Percentiles rank a stretch among this genome's conserved stretches.
Conservation (phyloP, 2,329 filamentous ascomycete genomes). For the Zymoseptoria tritici region DNA sequence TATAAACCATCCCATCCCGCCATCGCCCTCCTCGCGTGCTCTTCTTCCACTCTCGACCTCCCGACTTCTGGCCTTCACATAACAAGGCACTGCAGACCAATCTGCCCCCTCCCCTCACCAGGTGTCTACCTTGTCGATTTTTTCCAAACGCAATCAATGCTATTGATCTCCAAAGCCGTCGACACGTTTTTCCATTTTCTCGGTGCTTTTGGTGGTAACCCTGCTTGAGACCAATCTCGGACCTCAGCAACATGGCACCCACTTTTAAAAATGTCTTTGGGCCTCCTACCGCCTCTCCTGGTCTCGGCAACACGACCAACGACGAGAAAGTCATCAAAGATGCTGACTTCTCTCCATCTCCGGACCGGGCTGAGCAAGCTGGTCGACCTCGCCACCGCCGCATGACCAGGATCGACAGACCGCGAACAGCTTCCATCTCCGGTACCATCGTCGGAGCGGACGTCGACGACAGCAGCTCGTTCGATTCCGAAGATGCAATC, state of each 20-base stretch:
- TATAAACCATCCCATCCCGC: neutral
- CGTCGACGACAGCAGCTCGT: constrained; percentile 7
- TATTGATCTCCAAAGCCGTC: constrained; percentile 7
- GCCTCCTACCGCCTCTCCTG: neutral
- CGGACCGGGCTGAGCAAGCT: constrained; percentile 26
- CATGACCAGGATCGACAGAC: constrained; percentile 37
- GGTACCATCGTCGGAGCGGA: constrained; percentile 12
- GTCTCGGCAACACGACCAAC: neutral
- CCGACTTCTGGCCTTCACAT: neutral
- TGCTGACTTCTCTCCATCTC: constrained; percentile 17
- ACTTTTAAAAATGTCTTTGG: neutral
- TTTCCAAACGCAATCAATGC: constrained; percentile 3
- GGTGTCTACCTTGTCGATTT: neutral
- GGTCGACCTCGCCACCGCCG: constrained; percentile 25
- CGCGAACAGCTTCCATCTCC: constrained; percentile 30
- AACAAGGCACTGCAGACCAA: neutral
- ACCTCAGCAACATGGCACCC: neutral
- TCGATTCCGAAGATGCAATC: constrained; percentile 36
- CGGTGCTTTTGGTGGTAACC: constrained; percentile 7
- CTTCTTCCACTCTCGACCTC: neutral
- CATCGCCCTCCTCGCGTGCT: neutral
- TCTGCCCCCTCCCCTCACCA: neutral
- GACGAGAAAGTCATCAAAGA: constrained; percentile 17
- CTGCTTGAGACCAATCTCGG: constrained; percentile 3
- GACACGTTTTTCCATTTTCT: constrained; percentile 11